A percentile compares a stretch with the other conserved stretches of the same genome.
phyloP scores from a whole-genome alignment of 2,329 filamentous ascomycete species.

The Coccinonectria pachysandricola region DNA sequence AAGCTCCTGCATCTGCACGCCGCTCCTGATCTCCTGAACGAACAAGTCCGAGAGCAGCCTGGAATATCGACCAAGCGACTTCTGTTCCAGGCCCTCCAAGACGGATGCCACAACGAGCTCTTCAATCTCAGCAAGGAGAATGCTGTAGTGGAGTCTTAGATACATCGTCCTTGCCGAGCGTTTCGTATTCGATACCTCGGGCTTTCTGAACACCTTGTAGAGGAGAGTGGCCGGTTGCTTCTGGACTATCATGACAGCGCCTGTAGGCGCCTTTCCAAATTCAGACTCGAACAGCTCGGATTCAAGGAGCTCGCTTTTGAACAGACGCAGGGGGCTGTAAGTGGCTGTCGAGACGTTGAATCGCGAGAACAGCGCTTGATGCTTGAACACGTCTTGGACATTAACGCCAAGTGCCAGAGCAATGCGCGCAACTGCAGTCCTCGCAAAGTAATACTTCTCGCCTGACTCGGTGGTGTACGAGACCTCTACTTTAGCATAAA shows the following conservation, averaged over 20 bases:
- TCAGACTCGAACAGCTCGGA: conserved; percentile 60
- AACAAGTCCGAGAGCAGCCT: conserved; percentile 36
- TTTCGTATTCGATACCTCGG: conserved; percentile 23
- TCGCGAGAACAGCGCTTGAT: conserved; percentile 68
- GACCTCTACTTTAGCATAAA: conserved; percentile 68
- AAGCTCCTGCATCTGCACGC: conserved; percentile 39
- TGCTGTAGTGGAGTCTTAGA: conserved; percentile 64
- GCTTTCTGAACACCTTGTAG: conserved; percentile 62
- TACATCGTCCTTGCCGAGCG: conserved; percentile 40
- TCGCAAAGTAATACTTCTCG: conserved; percentile 27
- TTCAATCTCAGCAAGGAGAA: conserved; percentile 64
- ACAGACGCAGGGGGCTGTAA: conserved; percentile 61
- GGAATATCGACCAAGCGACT: conserved; percentile 34
- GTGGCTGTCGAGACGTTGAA: conserved; percentile 84
- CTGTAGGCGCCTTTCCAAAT: conserved; percentile 44
- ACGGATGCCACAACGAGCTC: conserved; percentile 36
- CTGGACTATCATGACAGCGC: conserved; percentile 57
- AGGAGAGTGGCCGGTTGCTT: conserved; percentile 72
- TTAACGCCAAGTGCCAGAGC: conserved; percentile 84
- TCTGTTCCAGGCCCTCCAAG: conserved; percentile 26
- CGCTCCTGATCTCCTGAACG: conserved; percentile 31
- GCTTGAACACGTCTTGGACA: conserved; percentile 92
- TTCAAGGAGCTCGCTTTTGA: conserved; percentile 58
- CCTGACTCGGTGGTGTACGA: conserved; percentile 59
- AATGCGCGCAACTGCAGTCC: conserved; percentile 55